phyloP scores from a whole-genome alignment of 345 rosid genomes.

The Schrenkiella parvula region DNA sequence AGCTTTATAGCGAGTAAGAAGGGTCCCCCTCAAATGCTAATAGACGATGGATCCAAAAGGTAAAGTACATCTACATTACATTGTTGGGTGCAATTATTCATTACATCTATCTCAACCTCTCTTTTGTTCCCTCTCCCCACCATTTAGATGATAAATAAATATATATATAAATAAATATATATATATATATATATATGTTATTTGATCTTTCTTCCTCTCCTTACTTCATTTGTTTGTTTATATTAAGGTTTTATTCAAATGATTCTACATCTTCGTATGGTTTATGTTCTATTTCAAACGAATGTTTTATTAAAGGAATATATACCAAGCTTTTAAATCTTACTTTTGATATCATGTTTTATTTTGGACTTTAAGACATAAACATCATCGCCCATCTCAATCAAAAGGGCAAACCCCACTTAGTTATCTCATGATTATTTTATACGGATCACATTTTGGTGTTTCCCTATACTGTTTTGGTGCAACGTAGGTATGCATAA shows the following conservation, averaged over 20 bases:
- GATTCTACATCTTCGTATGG: constrained; percentile 5
- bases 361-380: constrained; percentile 1
- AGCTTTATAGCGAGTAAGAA: constrained; percentile 26
- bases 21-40: constrained; percentile 48
- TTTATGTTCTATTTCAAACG: not conserved
- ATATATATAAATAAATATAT: constrained; percentile 5
- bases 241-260: constrained; percentile 20
- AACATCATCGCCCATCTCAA: not conserved
- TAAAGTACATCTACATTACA: constrained; percentile 42
- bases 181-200: constrained; percentile 2
- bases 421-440: constrained; percentile 19
- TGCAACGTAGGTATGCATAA: constrained; percentile 6
- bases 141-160: not conserved
- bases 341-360: not conserved
- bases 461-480: not conserved
- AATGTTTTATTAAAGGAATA: constrained; percentile 1
- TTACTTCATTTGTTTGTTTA: constrained; percentile 22
- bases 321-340: not conserved
- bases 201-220: constrained; percentile 5
- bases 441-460: constrained; percentile 5
- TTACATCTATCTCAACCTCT: constrained; percentile 50
- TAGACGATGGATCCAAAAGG: constrained; percentile 68
- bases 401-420: constrained; percentile 29
- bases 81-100: constrained; percentile 75
- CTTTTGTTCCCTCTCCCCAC: constrained; percentile 35